A percentile compares a stretch with the other conserved stretches of the same genome.
phyloP scores from a whole-genome alignment of 306 rosid species.

The Lupinus albus region DNA sequence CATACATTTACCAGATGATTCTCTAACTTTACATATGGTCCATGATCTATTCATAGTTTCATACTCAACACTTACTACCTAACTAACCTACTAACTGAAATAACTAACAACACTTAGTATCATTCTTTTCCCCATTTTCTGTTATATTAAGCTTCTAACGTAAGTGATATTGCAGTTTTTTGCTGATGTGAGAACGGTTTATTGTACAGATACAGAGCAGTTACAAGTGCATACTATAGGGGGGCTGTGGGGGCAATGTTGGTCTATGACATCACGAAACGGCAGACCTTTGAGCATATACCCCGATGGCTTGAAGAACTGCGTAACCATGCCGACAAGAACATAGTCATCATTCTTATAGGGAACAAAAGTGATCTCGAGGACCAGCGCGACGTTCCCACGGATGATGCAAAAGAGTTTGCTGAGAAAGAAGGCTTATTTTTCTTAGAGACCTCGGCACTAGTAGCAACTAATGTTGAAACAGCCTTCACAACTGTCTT shows the following conservation, averaged over 20 bases:
- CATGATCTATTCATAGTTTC: too few species aligned
- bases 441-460: constrained; percentile 91
- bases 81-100: too few species aligned
- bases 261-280: constrained; percentile 87
- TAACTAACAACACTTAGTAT: too few species aligned
- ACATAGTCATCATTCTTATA: constrained; percentile 82
- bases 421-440: constrained; percentile 93
- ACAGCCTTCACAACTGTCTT: constrained; percentile 77
- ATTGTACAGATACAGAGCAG: constrained; percentile 82
- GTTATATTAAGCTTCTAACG: neutral
- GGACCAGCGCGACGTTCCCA: constrained; percentile 79
- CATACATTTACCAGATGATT: too few species aligned
- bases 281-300: constrained; percentile 87
- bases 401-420: constrained; percentile 87
- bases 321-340: constrained; percentile 93
- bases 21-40: too few species aligned
- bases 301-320: constrained; percentile 98
- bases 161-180: constrained; percentile 10
- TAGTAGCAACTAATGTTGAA: constrained; percentile 89
- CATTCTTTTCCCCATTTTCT: constrained; percentile 5
- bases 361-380: constrained; percentile 92
- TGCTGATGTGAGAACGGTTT: constrained; percentile 30
- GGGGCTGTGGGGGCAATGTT: constrained; percentile 99
- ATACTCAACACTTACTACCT: too few species aligned
- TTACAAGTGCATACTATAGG: constrained; percentile 95